These are phyloP conservation scores for Colletotrichum phormii DNA, from an alignment of 2,329 filamentous ascomycete genomes.

Conservation along the genomic window DNA sequence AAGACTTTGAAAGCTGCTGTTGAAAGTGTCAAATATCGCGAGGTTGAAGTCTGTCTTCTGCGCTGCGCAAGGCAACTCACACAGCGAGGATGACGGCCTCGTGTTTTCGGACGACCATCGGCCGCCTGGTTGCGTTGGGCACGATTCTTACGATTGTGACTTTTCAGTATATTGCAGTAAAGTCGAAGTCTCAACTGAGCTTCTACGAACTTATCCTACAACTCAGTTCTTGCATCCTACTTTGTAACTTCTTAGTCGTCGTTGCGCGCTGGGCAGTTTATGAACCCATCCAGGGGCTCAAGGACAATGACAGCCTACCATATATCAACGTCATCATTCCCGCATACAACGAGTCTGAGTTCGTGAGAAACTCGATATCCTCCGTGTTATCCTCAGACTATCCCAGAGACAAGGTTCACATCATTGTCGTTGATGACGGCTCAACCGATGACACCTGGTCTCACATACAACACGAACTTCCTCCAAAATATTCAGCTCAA, in stretches of 20 bases:
- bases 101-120: background rate
- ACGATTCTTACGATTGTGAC: background rate
- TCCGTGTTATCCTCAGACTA: constrained; percentile 9
- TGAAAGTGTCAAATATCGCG: background rate
- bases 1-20: background rate
- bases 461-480: background rate
- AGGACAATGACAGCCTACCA: constrained; percentile 1
- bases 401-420: constrained; percentile 2
- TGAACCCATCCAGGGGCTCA: constrained; percentile 7
- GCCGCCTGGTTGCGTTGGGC: constrained; percentile 11
- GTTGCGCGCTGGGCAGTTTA: background rate
- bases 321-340: background rate
- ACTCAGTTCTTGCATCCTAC: constrained; percentile 2
- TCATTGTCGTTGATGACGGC: constrained; percentile 17
- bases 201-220: background rate
- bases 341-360: constrained; percentile 6
- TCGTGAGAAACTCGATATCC: constrained; percentile 1
- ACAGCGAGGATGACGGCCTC: background rate
- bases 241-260: background rate
- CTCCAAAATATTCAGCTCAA: background rate
- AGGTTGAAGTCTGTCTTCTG: background rate
- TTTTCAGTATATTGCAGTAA: constrained; percentile 6
- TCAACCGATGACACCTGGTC: constrained; percentile 13
- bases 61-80: background rate
- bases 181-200: background rate